These are phyloP conservation scores for Diaporthe eres DNA, from an alignment of 2,329 filamentous ascomycete species.

Conservation along the genomic window DNA sequence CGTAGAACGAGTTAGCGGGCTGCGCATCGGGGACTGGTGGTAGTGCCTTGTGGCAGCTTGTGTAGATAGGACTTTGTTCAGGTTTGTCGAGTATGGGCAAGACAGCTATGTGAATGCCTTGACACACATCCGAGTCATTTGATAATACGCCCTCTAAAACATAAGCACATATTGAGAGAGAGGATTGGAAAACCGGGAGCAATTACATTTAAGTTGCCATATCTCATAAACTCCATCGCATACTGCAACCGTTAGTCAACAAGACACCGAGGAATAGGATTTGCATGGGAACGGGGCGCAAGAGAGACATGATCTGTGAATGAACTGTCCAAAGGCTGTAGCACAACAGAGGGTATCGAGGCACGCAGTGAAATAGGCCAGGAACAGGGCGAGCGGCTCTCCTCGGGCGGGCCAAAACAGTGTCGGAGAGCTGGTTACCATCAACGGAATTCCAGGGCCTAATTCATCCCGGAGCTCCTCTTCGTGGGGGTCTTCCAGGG, in stretches of 20 bases:
- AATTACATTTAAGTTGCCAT: slow-evolving; percentile 27
- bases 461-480: neutral
- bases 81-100: too few species aligned
- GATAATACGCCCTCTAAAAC: neutral
- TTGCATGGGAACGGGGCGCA: neutral
- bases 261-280: neutral
- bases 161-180: neutral
- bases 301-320: neutral
- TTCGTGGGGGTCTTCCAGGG: neutral
- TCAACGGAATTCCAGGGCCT: neutral
- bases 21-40: neutral
- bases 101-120: neutral
- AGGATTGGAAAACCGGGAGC: neutral
- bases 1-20: neutral
- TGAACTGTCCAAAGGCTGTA: neutral
- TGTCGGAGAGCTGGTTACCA: neutral
- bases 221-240: slow-evolving; percentile 32
- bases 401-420: neutral
- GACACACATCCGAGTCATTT: neutral
- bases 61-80: too few species aligned
- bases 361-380: neutral
- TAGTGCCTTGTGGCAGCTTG: neutral
- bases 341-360: too few species aligned
- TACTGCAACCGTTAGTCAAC: slow-evolving; percentile 2
- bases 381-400: neutral